Base-by-base conservation (phyloP, 257 asterid genomes). In the Nicotiana tabacum region DNA sequence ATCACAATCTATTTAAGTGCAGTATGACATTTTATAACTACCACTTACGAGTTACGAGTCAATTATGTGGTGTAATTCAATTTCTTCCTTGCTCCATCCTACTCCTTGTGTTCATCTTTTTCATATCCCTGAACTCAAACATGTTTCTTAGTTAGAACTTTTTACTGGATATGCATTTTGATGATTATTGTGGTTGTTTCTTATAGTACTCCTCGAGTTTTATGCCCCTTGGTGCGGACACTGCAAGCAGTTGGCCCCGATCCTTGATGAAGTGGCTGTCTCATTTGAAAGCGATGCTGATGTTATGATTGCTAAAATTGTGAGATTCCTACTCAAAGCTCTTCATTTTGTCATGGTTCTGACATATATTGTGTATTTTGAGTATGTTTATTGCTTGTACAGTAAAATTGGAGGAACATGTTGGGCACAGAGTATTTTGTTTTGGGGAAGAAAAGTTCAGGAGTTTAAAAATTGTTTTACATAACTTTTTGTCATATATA, bases 221-320 rank as follows among this genome's bases (percentile, higher is more conserved):
- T 94, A 95, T 60, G 99, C 99, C 83, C 99, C 98, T 18, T 95
- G 98, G 98, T 95, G 99, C 82, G 96, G 95, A 64, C 98, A 94
- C 93, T 92, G 99, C 93, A 91, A 93, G 83, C 89, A 91, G 88
- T 86, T 95, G 91, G 97, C 97, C 66, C 99, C 99, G 10, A 91
- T 92, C 77, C 88, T 95, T 91, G 97, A 94, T 86, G 99, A 95
- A 90, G 94, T 94, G 84, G 99, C 99, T 79, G 89, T 82, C 76
- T 86, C 94, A 51, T 91, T 92, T 67, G 87, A 88, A 89, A 87
- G 84, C 29, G 97, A 95, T 77, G 87, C 91, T 21, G 94, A 90
- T 86, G 93, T 95, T 78, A 4, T 90, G 82, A 92, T 95, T 77
- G 97, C 97, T 27, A 95, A 95, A 89, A 82, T 94, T 62, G 99